phyloP scores from a whole-genome alignment of 2,329 filamentous ascomycete species.

The Dothiorella sarmentorum region DNA sequence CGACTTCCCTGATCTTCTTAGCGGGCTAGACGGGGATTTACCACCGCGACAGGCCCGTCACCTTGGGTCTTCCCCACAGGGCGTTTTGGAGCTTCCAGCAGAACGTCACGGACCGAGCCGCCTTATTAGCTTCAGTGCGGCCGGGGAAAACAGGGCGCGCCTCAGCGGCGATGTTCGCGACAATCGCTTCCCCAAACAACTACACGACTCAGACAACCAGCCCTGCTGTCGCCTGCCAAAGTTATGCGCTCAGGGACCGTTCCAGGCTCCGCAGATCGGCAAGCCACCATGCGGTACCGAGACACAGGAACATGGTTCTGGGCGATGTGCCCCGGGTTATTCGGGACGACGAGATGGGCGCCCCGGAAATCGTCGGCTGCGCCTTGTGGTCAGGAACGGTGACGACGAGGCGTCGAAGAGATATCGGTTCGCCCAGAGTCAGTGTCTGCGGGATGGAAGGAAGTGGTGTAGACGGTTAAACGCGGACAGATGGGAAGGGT shows the following conservation, averaged over 20 bases:
- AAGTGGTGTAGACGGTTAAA: too few relatives aligned
- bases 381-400: background rate
- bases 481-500: background rate
- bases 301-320: background rate
- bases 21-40: background rate
- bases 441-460: too few relatives aligned
- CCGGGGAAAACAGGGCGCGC: background rate
- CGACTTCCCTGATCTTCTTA: background rate
- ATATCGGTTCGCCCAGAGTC: background rate
- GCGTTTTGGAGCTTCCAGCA: background rate
- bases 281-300: background rate
- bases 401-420: background rate
- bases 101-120: slow-evolving; percentile 10
- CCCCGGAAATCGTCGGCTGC: background rate
- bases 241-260: background rate
- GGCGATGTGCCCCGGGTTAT: background rate
- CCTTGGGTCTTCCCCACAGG: background rate
- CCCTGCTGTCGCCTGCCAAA: background rate
- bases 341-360: background rate
- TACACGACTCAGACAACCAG: slow-evolving; percentile 3
- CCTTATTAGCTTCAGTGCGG: slow-evolving; percentile 6
- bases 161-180: background rate
- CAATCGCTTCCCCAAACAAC: slow-evolving; percentile 11
- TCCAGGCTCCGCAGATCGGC: background rate
- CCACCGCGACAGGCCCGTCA: background rate